Conservation (phyloP, 192 early-diverging fungal genomes). For the Funneliformis mosseae region DNA sequence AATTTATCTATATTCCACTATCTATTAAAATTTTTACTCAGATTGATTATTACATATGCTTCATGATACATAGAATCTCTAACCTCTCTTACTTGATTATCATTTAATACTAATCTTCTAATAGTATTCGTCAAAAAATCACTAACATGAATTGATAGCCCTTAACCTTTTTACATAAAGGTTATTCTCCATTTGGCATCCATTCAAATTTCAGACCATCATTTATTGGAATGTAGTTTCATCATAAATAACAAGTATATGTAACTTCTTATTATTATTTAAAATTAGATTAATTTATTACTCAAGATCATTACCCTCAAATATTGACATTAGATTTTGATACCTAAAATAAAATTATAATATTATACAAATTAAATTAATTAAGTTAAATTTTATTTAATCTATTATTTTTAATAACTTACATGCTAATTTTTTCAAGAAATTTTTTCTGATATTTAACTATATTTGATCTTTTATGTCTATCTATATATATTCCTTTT, state of each 20-base stretch:
- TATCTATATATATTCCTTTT: too few species aligned
- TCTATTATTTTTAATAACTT: neutral
- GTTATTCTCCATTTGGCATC: conserved; percentile 6
- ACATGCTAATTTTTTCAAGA: conserved; percentile 4
- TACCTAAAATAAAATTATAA: neutral
- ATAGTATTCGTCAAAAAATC: conserved; percentile 18
- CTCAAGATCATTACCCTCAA: conserved; percentile 1
- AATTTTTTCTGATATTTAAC: conserved; percentile 29
- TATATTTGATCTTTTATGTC: conserved; percentile 26
- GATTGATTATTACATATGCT: conserved; percentile 10
- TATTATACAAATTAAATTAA: too few species aligned
- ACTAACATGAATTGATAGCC: conserved; percentile 23
- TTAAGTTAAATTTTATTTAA: neutral
- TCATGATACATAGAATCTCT: neutral
- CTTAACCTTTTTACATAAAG: conserved; percentile 34
- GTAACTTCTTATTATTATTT: neutral
- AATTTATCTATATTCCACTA: conserved; percentile 31
- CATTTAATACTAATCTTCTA: conserved; percentile 6
- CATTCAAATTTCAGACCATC: conserved; percentile 15
- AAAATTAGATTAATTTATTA: neutral
- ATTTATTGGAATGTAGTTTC: conserved; percentile 34
- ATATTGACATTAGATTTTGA: conserved; percentile 15
- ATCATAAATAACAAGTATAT: conserved; percentile 34
- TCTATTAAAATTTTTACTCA: conserved; percentile 1
- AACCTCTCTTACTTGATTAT: neutral